These are phyloP conservation scores for Leccinum arenicola DNA, from an alignment of 768 basidiomycete species.

Conservation along the genomic window DNA sequence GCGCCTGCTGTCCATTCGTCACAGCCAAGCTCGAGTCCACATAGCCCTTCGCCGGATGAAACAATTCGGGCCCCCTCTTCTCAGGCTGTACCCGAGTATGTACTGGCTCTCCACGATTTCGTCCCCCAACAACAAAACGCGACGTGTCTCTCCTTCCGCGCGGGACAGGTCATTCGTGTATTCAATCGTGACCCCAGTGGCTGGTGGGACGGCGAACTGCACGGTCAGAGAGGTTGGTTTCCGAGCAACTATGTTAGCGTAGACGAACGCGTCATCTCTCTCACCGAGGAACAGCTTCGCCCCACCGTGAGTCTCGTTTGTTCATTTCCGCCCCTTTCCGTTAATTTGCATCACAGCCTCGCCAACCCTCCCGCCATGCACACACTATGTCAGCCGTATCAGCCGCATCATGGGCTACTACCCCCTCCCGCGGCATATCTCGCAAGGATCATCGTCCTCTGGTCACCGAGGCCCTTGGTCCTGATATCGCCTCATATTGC, in stretches of 20 bases:
- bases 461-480: constrained; percentile 42
- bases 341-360: constrained; percentile 21
- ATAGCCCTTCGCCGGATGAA: constrained; percentile 46
- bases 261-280: constrained; percentile 48
- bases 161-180: constrained; percentile 91
- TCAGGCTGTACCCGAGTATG: constrained; percentile 55
- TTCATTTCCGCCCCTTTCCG: background rate
- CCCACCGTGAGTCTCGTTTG: constrained; percentile 37
- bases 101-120: constrained; percentile 93
- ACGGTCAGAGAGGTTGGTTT: constrained; percentile 92
- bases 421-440: constrained; percentile 38
- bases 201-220: constrained; percentile 98
- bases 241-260: constrained; percentile 92
- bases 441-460: constrained; percentile 44
- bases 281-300: constrained; percentile 56
- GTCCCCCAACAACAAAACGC: constrained; percentile 63
- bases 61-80: constrained; percentile 39
- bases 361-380: constrained; percentile 42
- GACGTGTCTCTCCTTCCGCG: constrained; percentile 84
- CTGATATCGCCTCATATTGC: constrained; percentile 60
- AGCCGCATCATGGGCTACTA: constrained; percentile 52
- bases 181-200: constrained; percentile 83
- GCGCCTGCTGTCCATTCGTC: constrained; percentile 31
- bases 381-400: constrained; percentile 53
- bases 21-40: constrained; percentile 33